Base-by-base conservation (phyloP, 306 rosid species). In the Rubus idaeus region DNA sequence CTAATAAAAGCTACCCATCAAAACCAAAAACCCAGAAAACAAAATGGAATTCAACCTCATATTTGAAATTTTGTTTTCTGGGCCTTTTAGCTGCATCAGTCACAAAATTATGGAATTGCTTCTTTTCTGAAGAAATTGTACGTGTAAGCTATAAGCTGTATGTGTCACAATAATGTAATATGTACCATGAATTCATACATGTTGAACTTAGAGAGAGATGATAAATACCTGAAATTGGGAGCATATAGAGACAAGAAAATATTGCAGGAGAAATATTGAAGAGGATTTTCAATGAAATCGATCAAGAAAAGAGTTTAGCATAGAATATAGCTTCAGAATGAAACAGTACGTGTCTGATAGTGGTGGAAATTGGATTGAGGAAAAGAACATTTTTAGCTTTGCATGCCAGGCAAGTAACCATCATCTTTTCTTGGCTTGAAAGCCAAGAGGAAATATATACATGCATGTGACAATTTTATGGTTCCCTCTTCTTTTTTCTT, bases 401-500 rank as follows among this genome's bases (percentile, higher is more conserved):
- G 88, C 90, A 90, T 87, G 74, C 49, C 10, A 68, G 78, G 84
- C 91, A 94, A 78, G 90, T 84, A 85, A 91, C 68, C 88, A 83
- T 87, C 78, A 63, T 12, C 78, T 82, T 84, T 84, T 77, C 88
- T 88, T 88, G 82, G 89, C 91, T 90, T 90, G 3, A 10, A 90
- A 91, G 89, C 84, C 86, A 30, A 30, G 35, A 30, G 35, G 46
- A 49, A 75, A 42, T 5, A 42, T 4, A 3, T 42, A 56, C 73
- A 71, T 62, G 49, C 74, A 73, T 75, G n/a, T 46, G 23, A 67
- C 56, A 77, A 77, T 75, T 49, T 49, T 26, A 56, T 44, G 78
- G 78, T 35, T 69, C 71, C 69, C 69, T 39, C 46, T 42, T 42
- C 2, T 42, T 42, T 4, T 5, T 42, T 62, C 57, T 44, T 30